Evolutionary conservation across 208 protist genomes (phyloP).

Genomic region (Wallacemonas rigidus): DNA sequence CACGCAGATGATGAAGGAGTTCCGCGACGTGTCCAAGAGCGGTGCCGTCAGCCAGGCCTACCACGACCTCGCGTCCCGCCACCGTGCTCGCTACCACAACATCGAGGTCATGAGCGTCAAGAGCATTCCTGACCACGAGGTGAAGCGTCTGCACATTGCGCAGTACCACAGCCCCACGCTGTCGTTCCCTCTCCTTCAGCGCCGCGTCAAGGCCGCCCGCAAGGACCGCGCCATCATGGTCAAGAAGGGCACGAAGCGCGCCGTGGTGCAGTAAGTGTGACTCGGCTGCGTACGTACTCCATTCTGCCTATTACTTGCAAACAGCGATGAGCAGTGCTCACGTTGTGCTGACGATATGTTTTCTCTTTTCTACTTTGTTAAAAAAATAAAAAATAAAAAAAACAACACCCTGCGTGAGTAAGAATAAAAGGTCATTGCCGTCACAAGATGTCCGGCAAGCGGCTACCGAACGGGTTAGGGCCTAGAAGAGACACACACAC

Average conservation of each 20-base stretch:
- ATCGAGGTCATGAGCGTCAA: conserved; percentile 97
- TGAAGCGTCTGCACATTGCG: conserved; percentile 77
- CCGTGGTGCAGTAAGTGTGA: conserved; percentile 60
- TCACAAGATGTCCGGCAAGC: neutral
- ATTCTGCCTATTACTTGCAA: conserved; percentile 1
- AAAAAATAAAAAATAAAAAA: conserved; percentile 23
- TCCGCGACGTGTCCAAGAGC: conserved; percentile 95
- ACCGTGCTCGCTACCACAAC: conserved; percentile 93
- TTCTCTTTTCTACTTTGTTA: conserved; percentile 14
- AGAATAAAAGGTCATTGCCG: neutral
- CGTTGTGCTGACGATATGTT: neutral
- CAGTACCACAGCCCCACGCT: conserved; percentile 94
- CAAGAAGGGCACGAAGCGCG: conserved; percentile 86
- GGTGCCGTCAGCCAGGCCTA: conserved; percentile 98
- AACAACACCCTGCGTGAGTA: neutral
- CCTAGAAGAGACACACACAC: too few species aligned
- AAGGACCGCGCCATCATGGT: conserved; percentile 83
- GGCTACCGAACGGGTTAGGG: too few species aligned
- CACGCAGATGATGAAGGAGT: conserved; percentile 99
- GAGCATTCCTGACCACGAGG: conserved; percentile 87
- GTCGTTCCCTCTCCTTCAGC: conserved; percentile 96
- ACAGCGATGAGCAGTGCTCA: neutral
- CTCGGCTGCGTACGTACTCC: neutral
- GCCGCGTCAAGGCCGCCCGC: conserved; percentile 74
- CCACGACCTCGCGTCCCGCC: conserved; percentile 97